phyloP scores from a whole-genome alignment of 192 early-diverging fungal species.

The Umbelopsis vinacea region DNA sequence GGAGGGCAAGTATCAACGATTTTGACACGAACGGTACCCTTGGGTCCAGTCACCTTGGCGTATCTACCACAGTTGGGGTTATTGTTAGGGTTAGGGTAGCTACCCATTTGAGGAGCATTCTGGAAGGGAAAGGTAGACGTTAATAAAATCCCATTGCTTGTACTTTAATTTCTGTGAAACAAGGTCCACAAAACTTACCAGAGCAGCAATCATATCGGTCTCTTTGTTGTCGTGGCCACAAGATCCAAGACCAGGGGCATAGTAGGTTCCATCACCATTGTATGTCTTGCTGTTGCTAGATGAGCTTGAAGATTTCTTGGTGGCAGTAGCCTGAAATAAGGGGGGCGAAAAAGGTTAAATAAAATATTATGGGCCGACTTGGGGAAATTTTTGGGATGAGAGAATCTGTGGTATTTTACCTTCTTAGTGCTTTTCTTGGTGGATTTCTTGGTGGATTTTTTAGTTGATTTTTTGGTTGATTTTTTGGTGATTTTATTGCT shows the following conservation, averaged over 20 bases:
- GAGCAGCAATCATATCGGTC: conserved; percentile 55
- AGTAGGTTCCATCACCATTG: conserved; percentile 63
- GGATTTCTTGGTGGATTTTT: neutral
- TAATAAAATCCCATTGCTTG: neutral
- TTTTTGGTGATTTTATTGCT: neutral
- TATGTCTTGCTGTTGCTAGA: conserved; percentile 13
- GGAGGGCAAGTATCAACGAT: conserved; percentile 53
- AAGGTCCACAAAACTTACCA: conserved; percentile 26
- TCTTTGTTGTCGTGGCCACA: conserved; percentile 55
- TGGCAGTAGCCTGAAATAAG: neutral
- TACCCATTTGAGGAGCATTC: conserved; percentile 58
- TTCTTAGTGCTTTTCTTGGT: neutral
- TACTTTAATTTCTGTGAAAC: neutral
- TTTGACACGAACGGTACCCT: conserved; percentile 50
- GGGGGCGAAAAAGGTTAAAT: neutral
- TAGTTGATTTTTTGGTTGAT: conserved; percentile 1
- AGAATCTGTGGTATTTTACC: neutral
- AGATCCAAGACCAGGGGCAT: conserved; percentile 55
- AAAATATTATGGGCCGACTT: neutral
- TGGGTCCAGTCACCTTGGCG: conserved; percentile 52
- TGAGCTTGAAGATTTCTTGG: neutral
- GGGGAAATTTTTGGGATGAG: too few relatives aligned
- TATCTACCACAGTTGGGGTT: conserved; percentile 57
- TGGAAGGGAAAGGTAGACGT: conserved; percentile 2
- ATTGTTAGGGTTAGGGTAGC: conserved; percentile 49